A percentile compares a stretch with the other conserved stretches of the same genome.
phyloP scores from a whole-genome alignment of 2,329 filamentous ascomycete species.

The Alternaria dauci region DNA sequence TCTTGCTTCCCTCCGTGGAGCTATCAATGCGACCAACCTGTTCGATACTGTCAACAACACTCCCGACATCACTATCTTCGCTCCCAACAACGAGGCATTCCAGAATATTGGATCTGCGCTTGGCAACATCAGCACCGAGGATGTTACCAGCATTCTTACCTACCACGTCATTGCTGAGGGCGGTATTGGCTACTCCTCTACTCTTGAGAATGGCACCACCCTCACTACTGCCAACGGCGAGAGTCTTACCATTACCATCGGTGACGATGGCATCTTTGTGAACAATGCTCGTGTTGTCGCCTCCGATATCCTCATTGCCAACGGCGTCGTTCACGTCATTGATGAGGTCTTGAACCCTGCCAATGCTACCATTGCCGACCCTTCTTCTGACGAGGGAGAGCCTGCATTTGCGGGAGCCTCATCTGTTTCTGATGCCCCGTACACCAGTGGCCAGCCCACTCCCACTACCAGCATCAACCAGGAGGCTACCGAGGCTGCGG shows the following conservation, averaged over 20 bases:
- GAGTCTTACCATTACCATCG: slow-evolving; percentile 53
- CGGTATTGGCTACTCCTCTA: slow-evolving; percentile 62
- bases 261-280: slow-evolving; percentile 51
- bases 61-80: slow-evolving; percentile 69
- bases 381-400: slow-evolving; percentile 56
- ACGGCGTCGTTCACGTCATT: slow-evolving; percentile 61
- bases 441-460: slow-evolving; percentile 63
- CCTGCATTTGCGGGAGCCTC: slow-evolving; percentile 64
- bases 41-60: slow-evolving; percentile 53
- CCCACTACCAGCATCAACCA: slow-evolving; percentile 55
- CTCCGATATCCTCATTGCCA: slow-evolving; percentile 54
- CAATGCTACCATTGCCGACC: slow-evolving; percentile 56
- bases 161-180: slow-evolving; percentile 69
- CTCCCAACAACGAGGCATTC: slow-evolving; percentile 69
- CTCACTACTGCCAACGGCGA: slow-evolving; percentile 50
- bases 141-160: slow-evolving; percentile 63
- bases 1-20: slow-evolving; percentile 54
- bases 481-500: slow-evolving; percentile 37
- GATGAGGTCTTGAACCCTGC: slow-evolving; percentile 67
- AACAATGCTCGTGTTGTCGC: slow-evolving; percentile 55
- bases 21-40: slow-evolving; percentile 52
- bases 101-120: slow-evolving; percentile 63
- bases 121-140: slow-evolving; percentile 55
- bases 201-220: slow-evolving; percentile 53
- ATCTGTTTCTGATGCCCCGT: slow-evolving; percentile 59